Evolutionary conservation across 106 monocot genomes (phyloP).

Genomic region (Xerophyta viscosa): DNA sequence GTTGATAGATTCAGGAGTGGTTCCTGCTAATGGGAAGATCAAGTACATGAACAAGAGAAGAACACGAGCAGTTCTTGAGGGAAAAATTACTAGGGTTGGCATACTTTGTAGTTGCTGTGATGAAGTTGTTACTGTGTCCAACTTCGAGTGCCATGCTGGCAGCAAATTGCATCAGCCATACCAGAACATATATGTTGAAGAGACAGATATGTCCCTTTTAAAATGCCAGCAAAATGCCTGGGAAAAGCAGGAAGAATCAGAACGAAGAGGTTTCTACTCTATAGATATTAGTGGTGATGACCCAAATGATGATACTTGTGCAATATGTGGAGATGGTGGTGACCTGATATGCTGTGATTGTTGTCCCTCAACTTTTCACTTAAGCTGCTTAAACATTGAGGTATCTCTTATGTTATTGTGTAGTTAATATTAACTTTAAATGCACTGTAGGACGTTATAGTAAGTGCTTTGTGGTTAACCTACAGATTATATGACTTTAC

Average conservation of each 20-base stretch:
- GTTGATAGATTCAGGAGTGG: slow-evolving; percentile 61
- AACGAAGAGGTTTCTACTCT: slow-evolving; percentile 25
- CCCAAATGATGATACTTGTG: slow-evolving; percentile 86
- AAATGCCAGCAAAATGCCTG: slow-evolving; percentile 66
- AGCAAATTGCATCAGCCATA: slow-evolving; percentile 56
- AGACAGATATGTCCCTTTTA: slow-evolving; percentile 33
- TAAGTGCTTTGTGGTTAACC: too few relatives aligned
- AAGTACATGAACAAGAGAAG: slow-evolving; percentile 48
- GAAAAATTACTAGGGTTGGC: slow-evolving; percentile 67
- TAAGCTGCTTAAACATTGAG: slow-evolving; percentile 62
- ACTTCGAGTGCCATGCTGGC: slow-evolving; percentile 86
- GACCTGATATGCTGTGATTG: slow-evolving; percentile 78
- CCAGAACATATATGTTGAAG: slow-evolving; percentile 49
- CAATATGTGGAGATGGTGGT: slow-evolving; percentile 85
- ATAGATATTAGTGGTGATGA: slow-evolving; percentile 45
- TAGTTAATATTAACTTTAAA: too few relatives aligned
- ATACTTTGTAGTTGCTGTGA: slow-evolving; percentile 73
- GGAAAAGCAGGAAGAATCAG: slow-evolving; percentile 43
- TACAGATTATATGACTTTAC: too few relatives aligned
- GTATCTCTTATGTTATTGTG: too few relatives aligned
- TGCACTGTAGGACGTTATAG: too few relatives aligned
- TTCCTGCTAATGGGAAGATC: slow-evolving; percentile 41
- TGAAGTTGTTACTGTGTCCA: slow-evolving; percentile 42
- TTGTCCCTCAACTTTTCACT: slow-evolving; percentile 86
- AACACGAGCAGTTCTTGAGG: slow-evolving; percentile 32